These are phyloP conservation scores for Symbiodinium pilosum DNA, from an alignment of 73 alveolate species.

Conservation along the genomic window DNA sequence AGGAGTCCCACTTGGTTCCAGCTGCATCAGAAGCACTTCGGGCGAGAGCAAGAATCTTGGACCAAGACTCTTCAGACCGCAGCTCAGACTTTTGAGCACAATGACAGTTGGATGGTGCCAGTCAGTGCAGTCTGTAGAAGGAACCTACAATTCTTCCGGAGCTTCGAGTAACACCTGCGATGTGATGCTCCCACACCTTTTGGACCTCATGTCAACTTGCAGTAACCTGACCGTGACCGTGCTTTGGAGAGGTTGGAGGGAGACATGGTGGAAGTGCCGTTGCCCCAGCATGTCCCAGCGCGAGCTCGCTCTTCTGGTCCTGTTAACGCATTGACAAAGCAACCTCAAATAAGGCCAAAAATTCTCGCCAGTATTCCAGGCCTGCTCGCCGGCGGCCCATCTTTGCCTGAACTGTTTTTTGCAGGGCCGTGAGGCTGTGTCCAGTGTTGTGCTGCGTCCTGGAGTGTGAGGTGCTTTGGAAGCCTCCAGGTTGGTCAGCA, in stretches of 20 bases:
- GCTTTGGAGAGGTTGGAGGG: not conserved
- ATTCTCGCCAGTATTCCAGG: not conserved
- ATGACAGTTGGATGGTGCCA: too few relatives aligned
- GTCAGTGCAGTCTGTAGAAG: not conserved
- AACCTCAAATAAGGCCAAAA: constrained; percentile 1
- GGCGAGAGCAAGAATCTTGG: not conserved
- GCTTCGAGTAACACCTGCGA: not conserved
- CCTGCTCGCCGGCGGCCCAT: not conserved
- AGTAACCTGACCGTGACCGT: too few relatives aligned
- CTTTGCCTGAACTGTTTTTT: too few relatives aligned
- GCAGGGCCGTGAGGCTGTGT: not conserved
- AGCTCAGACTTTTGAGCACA: not conserved
- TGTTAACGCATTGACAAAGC: too few relatives aligned
- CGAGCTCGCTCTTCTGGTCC: too few relatives aligned
- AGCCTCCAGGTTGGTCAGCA: constrained; percentile 59
- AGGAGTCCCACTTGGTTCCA: too few relatives aligned
- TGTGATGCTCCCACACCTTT: not conserved
- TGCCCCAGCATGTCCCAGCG: too few relatives aligned
- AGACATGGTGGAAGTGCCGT: not conserved
- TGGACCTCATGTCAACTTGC: too few relatives aligned
- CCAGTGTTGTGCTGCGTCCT: not conserved
- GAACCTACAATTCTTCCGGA: not conserved
- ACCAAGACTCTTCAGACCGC: not conserved
- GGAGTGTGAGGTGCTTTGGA: constrained; percentile 35
- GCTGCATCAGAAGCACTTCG: constrained; percentile 1